Base-by-base conservation (phyloP, 306 rosid genomes). In the Cotoneaster glaucophyllus region DNA sequence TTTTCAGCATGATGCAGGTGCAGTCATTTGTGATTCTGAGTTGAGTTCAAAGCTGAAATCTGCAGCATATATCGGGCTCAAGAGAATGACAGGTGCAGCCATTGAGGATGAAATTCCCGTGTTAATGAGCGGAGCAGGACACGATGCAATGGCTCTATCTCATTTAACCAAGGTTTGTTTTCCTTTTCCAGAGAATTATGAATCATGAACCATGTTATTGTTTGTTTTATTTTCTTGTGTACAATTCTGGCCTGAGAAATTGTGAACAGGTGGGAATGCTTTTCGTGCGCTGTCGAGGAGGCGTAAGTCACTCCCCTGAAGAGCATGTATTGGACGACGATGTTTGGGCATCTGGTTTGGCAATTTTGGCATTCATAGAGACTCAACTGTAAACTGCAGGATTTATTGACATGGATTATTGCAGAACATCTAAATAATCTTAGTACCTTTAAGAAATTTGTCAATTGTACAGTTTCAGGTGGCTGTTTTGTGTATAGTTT, bases 121-220 rank as follows among this genome's bases (percentile, higher is more conserved):
- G 44, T 71, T 95, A 67, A 95, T 90, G 96, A 95, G 98, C 78
- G 97, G 97, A 64, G 98, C 98, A 28, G 97, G 97, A 17, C 98
- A 92, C 45, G 98, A 95, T 82, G 96, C 97, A 31, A 95, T 95
- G 98, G 97, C 97, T 48, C 87, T 95, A 81, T 90, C 97, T 74
- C 97, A 79, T 83, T 84, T 95, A 69, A 92, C 98, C 9, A 92
- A 90, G 97, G 98, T 87, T 73, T 75, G 66, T 69, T 81, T 72
- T 64, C 54, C 25, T 37, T 32, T 77, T 37, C 59, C 22, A 56
- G 14, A 31, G 31, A 18, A 70, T 43, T 52, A 32, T 10, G 31
- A 29, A 70, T 34, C 58, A 32, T 5, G 8, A 17, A 64, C 50
- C n/a, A 6, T 11, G 41, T 17, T 22, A 39, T 21, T 72, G 39